Percentiles rank a stretch among this genome's conserved stretches.
Evolutionary conservation across 1,139 yeast species (phyloP).

Genomic region (Spencermartinsiella ligniputridi): DNA sequence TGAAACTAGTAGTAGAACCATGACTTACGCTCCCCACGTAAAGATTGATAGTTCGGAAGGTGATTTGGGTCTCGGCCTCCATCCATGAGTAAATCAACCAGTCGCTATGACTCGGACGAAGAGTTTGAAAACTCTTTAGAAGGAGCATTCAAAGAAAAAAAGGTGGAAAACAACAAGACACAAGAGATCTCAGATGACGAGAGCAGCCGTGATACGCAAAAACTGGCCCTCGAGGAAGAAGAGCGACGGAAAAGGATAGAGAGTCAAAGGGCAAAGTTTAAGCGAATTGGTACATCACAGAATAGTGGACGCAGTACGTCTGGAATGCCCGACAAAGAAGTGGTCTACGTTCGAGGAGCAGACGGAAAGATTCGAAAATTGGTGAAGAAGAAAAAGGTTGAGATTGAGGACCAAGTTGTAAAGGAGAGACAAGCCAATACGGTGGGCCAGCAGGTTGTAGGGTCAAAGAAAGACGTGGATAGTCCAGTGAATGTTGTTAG

Average conservation of each 20-base stretch:
- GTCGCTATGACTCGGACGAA: background rate
- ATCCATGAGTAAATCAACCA: no score
- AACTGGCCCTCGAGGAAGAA: background rate
- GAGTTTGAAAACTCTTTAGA: constrained; percentile 3
- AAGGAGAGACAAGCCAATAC: no score
- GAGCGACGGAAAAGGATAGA: background rate
- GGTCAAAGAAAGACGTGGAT: no score
- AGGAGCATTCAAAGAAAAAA: background rate
- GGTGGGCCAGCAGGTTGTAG: no score
- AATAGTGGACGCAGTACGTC: no score
- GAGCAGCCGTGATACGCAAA: background rate
- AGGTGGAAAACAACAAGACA: background rate
- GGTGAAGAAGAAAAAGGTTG: constrained; percentile 1
- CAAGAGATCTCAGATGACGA: background rate
- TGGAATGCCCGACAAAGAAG: no score
- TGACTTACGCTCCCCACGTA: no score
- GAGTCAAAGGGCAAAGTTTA: background rate
- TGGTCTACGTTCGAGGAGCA: background rate
- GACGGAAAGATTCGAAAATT: background rate
- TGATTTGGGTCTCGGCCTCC: no score
- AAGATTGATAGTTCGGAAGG: no score
- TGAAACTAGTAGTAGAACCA: no score
- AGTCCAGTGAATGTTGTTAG: no score
- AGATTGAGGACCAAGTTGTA: no score
- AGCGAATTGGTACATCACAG: constrained; percentile 1